These are phyloP conservation scores for Cerioporus squamosus DNA, from an alignment of 1,284 basidiomycete genomes.

Conservation along the genomic window DNA sequence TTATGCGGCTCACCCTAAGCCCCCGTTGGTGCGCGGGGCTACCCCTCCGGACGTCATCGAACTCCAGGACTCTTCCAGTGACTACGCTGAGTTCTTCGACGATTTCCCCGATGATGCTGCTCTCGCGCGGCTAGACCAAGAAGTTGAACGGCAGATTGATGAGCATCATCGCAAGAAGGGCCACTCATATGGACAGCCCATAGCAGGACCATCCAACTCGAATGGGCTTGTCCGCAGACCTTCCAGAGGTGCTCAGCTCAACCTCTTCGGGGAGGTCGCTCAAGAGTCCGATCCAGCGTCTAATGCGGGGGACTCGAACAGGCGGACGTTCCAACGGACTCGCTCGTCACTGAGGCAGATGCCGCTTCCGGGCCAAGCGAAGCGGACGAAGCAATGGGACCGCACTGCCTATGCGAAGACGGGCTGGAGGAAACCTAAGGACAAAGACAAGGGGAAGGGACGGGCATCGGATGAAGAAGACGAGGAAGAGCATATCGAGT, in stretches of 20 bases:
- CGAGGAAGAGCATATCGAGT: slow-evolving; percentile 57
- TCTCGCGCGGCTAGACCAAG: slow-evolving; percentile 50
- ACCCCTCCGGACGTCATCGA: slow-evolving; percentile 31
- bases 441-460: slow-evolving; percentile 46
- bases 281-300: slow-evolving; percentile 36
- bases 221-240: slow-evolving; percentile 19
- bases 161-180: slow-evolving; percentile 28
- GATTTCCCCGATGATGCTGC: slow-evolving; percentile 60
- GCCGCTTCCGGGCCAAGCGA: slow-evolving; percentile 55
- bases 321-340: slow-evolving; percentile 44
- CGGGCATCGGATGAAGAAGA: slow-evolving; percentile 46
- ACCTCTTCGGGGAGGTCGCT: slow-evolving; percentile 62
- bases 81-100: slow-evolving; percentile 44
- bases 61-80: slow-evolving; percentile 46
- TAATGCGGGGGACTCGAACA: slow-evolving; percentile 30
- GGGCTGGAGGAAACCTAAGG: slow-evolving; percentile 60
- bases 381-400: slow-evolving; percentile 84
- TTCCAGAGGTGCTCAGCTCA: slow-evolving; percentile 57
- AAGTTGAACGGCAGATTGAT: slow-evolving; percentile 51
- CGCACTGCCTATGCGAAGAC: slow-evolving; percentile 82
- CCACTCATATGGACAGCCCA: slow-evolving; percentile 32
- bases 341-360: slow-evolving; percentile 42
- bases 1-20: slow-evolving; percentile 1
- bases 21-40: slow-evolving; percentile 1
- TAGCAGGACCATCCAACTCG: slow-evolving; percentile 44